Conservation (phyloP, 1,284 basidiomycete species). For the Mrakiaceae sp. region DNA sequence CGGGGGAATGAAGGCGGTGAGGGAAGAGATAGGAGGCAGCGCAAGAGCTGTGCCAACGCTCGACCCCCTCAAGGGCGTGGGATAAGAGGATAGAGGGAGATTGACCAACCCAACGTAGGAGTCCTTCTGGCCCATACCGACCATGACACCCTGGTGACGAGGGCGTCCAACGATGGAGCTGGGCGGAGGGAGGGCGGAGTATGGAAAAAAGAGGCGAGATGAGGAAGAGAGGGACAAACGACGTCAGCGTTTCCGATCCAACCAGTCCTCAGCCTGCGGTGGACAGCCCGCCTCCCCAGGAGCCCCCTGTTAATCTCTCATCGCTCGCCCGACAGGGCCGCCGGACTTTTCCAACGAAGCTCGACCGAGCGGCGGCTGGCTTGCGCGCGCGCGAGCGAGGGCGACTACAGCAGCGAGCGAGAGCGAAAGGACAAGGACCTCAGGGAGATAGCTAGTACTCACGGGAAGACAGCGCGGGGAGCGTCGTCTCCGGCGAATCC, state of each 20-base stretch:
- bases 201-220: background rate
- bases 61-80: background rate
- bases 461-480: conserved; percentile 63
- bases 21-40: background rate
- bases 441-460: conserved; percentile 23
- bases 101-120: conserved; percentile 64
- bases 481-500: conserved; percentile 71
- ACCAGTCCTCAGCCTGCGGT: background rate
- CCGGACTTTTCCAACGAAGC: too few species aligned
- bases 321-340: too few species aligned
- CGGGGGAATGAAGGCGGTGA: background rate
- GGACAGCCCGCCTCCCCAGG: too few species aligned
- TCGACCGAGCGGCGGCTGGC: too few species aligned
- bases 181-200: background rate
- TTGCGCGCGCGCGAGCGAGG: too few species aligned
- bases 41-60: background rate
- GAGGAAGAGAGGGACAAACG: background rate
- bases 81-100: background rate
- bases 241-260: background rate
- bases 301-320: too few species aligned
- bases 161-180: conserved; percentile 85
- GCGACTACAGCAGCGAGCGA: background rate
- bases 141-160: conserved; percentile 88
- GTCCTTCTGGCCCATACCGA: conserved; percentile 77
- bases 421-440: background rate